Conservation (phyloP, 768 basidiomycete species). For the Gymnopilus junonius region DNA sequence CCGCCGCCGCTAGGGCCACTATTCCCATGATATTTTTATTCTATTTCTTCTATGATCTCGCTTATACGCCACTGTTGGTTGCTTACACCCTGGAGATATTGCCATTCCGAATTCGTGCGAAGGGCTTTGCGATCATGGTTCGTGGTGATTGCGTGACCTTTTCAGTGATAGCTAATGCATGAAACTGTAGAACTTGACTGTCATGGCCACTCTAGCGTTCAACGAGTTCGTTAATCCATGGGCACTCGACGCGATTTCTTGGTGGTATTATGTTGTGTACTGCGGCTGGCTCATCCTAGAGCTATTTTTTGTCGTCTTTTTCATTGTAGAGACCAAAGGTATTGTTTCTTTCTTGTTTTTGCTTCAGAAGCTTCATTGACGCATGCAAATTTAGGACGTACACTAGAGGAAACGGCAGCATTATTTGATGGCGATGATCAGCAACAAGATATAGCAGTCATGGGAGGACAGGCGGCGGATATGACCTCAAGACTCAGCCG, state of each 20-base stretch:
- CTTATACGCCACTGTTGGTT: slow-evolving; percentile 75
- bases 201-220: slow-evolving; percentile 72
- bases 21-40: slow-evolving; percentile 70
- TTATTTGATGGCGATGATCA: slow-evolving; percentile 69
- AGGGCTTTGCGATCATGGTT: slow-evolving; percentile 79
- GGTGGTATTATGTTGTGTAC: slow-evolving; percentile 66
- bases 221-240: slow-evolving; percentile 83
- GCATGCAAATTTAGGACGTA: slow-evolving; percentile 45
- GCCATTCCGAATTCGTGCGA: slow-evolving; percentile 79
- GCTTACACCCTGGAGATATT: slow-evolving; percentile 76
- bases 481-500: slow-evolving; percentile 38
- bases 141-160: slow-evolving; percentile 15
- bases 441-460: slow-evolving; percentile 45
- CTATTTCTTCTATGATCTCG: slow-evolving; percentile 63
- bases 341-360: slow-evolving; percentile 7
- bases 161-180: not conserved
- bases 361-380: not conserved
- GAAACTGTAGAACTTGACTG: slow-evolving; percentile 54
- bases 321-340: slow-evolving; percentile 69
- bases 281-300: slow-evolving; percentile 70
- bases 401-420: slow-evolving; percentile 75
- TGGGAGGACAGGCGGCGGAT: slow-evolving; percentile 53
- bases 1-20: slow-evolving; percentile 56
- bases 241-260: slow-evolving; percentile 61
- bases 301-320: slow-evolving; percentile 56